These are phyloP conservation scores for Talaromyces liani DNA, from an alignment of 495 filamentous ascomycete genomes.

Conservation along the genomic window DNA sequence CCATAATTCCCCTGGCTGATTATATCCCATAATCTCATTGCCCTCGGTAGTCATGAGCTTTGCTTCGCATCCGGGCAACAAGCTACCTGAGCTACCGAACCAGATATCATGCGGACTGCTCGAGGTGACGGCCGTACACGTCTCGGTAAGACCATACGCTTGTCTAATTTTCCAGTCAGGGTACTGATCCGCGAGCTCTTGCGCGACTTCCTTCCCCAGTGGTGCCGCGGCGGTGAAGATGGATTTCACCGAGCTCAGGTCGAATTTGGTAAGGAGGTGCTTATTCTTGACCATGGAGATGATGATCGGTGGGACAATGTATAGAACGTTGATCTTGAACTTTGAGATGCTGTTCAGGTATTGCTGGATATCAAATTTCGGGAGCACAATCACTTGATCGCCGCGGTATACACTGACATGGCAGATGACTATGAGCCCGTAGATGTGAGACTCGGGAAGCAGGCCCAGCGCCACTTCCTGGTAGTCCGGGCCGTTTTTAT, in stretches of 20 bases:
- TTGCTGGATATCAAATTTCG: constrained; percentile 68
- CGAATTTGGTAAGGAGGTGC: constrained; percentile 55
- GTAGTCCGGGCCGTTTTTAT: background rate
- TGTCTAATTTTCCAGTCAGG: constrained; percentile 64
- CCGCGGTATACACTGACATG: constrained; percentile 65
- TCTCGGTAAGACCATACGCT: constrained; percentile 86
- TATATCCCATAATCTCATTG: constrained; percentile 64
- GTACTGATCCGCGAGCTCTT: constrained; percentile 55
- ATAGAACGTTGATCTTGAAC: constrained; percentile 64
- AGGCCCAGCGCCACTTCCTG: constrained; percentile 61
- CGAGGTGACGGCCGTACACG: constrained; percentile 61
- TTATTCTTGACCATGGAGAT: constrained; percentile 68
- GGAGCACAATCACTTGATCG: constrained; percentile 71
- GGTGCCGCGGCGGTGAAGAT: constrained; percentile 82
- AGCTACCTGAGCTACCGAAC: constrained; percentile 63
- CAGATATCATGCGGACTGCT: constrained; percentile 60
- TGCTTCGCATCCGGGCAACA: constrained; percentile 58
- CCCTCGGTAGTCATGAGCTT: constrained; percentile 66
- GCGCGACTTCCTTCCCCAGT: constrained; percentile 67
- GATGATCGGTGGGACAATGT: constrained; percentile 78
- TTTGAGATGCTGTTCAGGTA: constrained; percentile 60
- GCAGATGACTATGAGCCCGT: constrained; percentile 69
- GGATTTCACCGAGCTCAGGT: constrained; percentile 61
- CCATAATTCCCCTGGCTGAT: constrained; percentile 73
- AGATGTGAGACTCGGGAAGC: constrained; percentile 81